A percentile compares a stretch with the other conserved stretches of the same genome.
Conservation (phyloP, 768 basidiomycete genomes). For the Nevesoporus exiguus region DNA sequence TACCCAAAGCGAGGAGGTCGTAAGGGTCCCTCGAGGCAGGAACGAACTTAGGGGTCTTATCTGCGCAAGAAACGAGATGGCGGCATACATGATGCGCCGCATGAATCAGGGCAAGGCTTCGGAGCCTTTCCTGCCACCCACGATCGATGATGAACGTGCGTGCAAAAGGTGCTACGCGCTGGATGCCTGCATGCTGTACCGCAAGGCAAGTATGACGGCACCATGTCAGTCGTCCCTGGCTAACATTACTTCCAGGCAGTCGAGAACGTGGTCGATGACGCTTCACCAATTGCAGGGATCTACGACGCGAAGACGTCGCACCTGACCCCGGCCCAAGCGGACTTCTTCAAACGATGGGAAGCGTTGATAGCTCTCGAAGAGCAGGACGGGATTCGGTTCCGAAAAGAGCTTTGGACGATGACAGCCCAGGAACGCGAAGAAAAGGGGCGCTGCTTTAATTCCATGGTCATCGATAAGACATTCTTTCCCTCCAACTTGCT, state of each 20-base stretch:
- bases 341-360: slow-evolving; percentile 93
- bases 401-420: slow-evolving; percentile 93
- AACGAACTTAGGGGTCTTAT: slow-evolving; percentile 86
- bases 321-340: slow-evolving; percentile 58
- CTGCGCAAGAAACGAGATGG: slow-evolving; percentile 80
- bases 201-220: slow-evolving; percentile 54
- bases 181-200: slow-evolving; percentile 92
- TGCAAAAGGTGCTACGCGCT: slow-evolving; percentile 81
- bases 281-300: slow-evolving; percentile 58
- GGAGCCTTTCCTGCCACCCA: slow-evolving; percentile 76
- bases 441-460: slow-evolving; percentile 78
- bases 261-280: slow-evolving; percentile 54
- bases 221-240: not conserved
- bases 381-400: slow-evolving; percentile 77
- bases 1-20: slow-evolving; percentile 85
- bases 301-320: slow-evolving; percentile 81
- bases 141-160: slow-evolving; percentile 74
- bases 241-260: slow-evolving; percentile 49
- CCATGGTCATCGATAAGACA: slow-evolving; percentile 64
- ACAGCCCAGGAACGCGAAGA: slow-evolving; percentile 73
- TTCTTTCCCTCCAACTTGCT: slow-evolving; percentile 28
- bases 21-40: slow-evolving; percentile 71
- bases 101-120: slow-evolving; percentile 21
- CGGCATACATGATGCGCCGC: slow-evolving; percentile 66
- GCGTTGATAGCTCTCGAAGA: slow-evolving; percentile 81